phyloP scores from a whole-genome alignment of 2,329 filamentous ascomycete genomes.

The Alternaria sp. region DNA sequence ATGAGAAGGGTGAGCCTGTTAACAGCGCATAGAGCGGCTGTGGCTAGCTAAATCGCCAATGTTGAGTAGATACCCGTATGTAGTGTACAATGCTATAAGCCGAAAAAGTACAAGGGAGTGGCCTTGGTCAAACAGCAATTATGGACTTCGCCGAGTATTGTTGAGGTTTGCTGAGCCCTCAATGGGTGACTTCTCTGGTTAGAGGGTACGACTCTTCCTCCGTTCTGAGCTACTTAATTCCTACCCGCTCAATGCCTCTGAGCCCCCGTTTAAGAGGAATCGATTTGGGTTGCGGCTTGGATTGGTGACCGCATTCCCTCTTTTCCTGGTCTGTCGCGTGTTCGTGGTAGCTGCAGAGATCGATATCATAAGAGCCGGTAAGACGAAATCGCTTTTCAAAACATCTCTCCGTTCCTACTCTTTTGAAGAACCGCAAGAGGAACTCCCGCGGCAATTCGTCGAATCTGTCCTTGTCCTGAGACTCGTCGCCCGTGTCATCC shows the following conservation, averaged over 20 bases:
- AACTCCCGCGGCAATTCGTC: background rate
- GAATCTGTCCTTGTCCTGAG: background rate
- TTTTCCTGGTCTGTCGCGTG: background rate
- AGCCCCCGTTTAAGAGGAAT: too few species aligned
- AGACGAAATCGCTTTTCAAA: too few species aligned
- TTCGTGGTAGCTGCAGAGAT: background rate
- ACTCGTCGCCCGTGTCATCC: background rate
- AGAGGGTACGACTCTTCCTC: too few species aligned
- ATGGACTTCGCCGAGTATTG: too few species aligned
- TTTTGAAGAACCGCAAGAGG: background rate
- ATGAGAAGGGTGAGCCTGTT: constrained; percentile 61
- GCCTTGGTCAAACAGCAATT: too few species aligned
- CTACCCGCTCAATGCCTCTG: too few species aligned
- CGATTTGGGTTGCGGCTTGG: too few species aligned
- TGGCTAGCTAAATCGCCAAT: background rate
- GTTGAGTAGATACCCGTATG: constrained; percentile 16
- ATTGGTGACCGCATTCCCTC: too few species aligned
- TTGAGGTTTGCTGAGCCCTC: too few species aligned
- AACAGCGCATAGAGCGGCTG: constrained; percentile 17
- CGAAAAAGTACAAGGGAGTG: too few species aligned
- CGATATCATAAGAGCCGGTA: background rate
- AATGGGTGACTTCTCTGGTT: too few species aligned
- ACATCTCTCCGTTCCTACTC: background rate
- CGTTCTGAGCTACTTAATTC: too few species aligned
- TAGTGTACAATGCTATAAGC: background rate